These are phyloP conservation scores for Fraxinus paxiana DNA, from an alignment of 305 asterid species.

Conservation along the genomic window DNA sequence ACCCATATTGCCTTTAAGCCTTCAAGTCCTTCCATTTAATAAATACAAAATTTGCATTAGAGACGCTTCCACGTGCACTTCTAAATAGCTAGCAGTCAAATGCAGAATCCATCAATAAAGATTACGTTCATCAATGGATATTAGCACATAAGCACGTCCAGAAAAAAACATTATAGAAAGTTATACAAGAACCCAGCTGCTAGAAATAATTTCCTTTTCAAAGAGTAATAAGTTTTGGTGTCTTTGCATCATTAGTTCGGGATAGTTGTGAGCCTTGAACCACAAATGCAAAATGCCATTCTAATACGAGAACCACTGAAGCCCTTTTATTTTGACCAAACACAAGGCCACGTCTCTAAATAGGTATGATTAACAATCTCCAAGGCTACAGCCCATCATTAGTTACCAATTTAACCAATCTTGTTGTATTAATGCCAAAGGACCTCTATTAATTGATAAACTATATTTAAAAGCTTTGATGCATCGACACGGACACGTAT, in stretches of 20 bases:
- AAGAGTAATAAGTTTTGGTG: background rate
- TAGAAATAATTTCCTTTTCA: background rate
- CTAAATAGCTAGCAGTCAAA: background rate
- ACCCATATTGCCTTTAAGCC: background rate
- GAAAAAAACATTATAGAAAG: background rate
- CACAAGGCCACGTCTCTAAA: conserved; percentile 2
- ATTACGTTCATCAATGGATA: background rate
- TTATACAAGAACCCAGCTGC: background rate
- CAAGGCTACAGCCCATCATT: background rate
- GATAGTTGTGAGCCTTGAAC: conserved; percentile 4
- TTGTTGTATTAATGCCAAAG: background rate
- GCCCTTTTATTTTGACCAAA: background rate
- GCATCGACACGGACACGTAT: background rate
- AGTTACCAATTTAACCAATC: background rate
- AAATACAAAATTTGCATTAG: background rate
- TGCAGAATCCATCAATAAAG: background rate
- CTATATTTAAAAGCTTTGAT: background rate
- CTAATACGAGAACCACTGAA: background rate
- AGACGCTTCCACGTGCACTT: conserved; percentile 1
- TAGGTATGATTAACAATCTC: conserved; percentile 1
- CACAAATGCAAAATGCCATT: background rate
- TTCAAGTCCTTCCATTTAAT: background rate
- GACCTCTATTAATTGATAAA: background rate
- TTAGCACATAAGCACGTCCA: background rate
- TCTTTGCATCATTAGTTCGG: background rate